Evolutionary conservation across 1,284 basidiomycete species (phyloP).

Genomic region (Hymenochaete sp.): DNA sequence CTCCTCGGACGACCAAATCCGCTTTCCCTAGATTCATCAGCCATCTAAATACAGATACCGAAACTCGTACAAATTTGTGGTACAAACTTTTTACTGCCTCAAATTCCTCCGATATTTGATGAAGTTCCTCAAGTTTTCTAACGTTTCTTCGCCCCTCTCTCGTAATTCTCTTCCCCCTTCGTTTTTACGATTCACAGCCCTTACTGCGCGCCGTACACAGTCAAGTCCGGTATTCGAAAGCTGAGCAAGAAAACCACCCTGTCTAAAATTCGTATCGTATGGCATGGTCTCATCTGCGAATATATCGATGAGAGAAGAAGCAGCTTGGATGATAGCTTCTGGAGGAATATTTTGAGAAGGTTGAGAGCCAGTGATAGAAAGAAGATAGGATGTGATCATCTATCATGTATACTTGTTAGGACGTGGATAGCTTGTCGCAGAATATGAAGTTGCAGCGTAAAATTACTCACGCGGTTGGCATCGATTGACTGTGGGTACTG

Average conservation of each 20-base stretch:
- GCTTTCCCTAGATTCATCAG: too few relatives aligned
- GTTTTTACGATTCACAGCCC: constrained; percentile 46
- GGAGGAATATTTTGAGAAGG: constrained; percentile 37
- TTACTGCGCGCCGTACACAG: constrained; percentile 51
- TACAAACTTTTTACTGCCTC: constrained; percentile 26
- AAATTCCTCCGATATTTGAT: constrained; percentile 73
- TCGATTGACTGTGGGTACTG: constrained; percentile 56
- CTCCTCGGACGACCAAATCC: too few relatives aligned
- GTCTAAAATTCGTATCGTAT: constrained; percentile 78
- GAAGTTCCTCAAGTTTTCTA: constrained; percentile 84
- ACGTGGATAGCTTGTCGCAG: constrained; percentile 15
- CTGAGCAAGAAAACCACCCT: constrained; percentile 43
- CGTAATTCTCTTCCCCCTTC: constrained; percentile 48
- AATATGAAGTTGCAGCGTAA: constrained; percentile 10
- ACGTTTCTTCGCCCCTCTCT: constrained; percentile 61
- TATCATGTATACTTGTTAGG: constrained; percentile 25
- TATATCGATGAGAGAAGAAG: constrained; percentile 87
- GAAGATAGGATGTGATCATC: constrained; percentile 61
- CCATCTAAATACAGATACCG: background rate
- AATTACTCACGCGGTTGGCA: constrained; percentile 54
- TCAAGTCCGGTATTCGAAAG: constrained; percentile 44
- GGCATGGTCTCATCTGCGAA: constrained; percentile 84
- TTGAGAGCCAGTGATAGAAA: constrained; percentile 42
- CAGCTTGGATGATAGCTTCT: constrained; percentile 73
- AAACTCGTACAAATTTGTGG: background rate